Base-by-base conservation (phyloP, 257 asterid genomes). In the Avicennia marina region DNA sequence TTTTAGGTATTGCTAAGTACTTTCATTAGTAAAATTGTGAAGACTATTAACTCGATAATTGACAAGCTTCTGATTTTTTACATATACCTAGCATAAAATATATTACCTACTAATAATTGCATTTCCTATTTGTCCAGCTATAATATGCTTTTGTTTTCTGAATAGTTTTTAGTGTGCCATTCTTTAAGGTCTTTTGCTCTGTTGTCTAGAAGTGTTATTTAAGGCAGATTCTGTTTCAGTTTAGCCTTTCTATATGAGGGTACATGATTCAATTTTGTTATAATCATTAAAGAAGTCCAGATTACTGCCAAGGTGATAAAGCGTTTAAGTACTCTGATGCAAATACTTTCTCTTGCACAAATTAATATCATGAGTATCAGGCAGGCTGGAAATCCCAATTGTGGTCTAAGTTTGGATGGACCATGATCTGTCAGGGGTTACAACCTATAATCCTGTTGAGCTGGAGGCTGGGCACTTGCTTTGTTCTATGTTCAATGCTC, bases 1-100 rank as follows among this genome's bases (percentile, higher is more conserved):
- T 62, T 87, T 77, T 77, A 90, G 98, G 98, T 87, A 75, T 13
- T 10, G 50, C 26, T 17, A 7, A 29, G 3, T 29, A 29, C 33
- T 29, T 29, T 29, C 33, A 29, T 29, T 29, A n/a, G n/a, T n/a
- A n/a, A n/a, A n/a, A n/a, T n/a, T n/a, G n/a, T 55, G n/a, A 17
- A 29, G 21, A 7, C 43, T 12, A 36, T 47, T 29, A 12, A 17
- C 24, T 22, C 55, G 59, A 26, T 51, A 38, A 3, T 13, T n/a
- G 18, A 13, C 7, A 12, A 7, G 12, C 40, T 16, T 21, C 4
- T 39, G 52, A 10, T 50, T 24, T 31, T 25, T 25, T 25, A 10
- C 11, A 6, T 50, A 16, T 49, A 40, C 49, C 9, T 16, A 40
- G 3, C 12, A 15, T 15, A 20, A 11, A 11, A 1, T 36, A 31